Percentiles rank a stretch among this genome's conserved stretches.
Evolutionary conservation across 441 rosid species (phyloP).

Genomic region (Cnidoscolus chayamansa): DNA sequence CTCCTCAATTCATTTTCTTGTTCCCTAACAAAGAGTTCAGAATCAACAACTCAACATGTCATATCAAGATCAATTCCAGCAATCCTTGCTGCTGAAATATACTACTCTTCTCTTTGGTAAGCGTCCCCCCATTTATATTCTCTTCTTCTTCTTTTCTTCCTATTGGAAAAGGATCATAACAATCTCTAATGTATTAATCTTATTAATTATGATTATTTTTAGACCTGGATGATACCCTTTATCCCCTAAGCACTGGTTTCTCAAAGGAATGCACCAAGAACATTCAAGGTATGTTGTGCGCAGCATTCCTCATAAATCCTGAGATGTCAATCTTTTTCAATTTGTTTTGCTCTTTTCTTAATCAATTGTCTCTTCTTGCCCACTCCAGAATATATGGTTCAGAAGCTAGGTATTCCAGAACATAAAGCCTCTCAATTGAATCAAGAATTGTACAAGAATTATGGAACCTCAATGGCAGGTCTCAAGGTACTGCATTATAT

Average conservation of each 20-base stretch:
- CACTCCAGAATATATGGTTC: slow-evolving; percentile 64
- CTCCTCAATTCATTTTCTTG: background rate
- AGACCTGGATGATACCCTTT: slow-evolving; percentile 94
- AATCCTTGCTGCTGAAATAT: slow-evolving; percentile 37
- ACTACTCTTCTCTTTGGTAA: slow-evolving; percentile 87
- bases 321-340: background rate
- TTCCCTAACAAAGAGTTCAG: background rate
- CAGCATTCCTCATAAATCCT: too few relatives aligned
- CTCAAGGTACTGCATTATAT: slow-evolving; percentile 53
- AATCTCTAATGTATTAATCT: background rate
- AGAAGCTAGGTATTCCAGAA: slow-evolving; percentile 62
- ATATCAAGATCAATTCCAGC: slow-evolving; percentile 33
- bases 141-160: too few relatives aligned
- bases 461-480: slow-evolving; percentile 98
- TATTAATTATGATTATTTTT: background rate
- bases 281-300: slow-evolving; percentile 47
- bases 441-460: slow-evolving; percentile 56
- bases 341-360: background rate
- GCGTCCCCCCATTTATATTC: background rate
- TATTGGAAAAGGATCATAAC: too few relatives aligned
- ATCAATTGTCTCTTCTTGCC: background rate
- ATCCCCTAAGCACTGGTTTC: slow-evolving; percentile 68
- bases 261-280: slow-evolving; percentile 55
- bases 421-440: slow-evolving; percentile 48
- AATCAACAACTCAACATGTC: slow-evolving; percentile 36